Conservation (phyloP, 306 rosid genomes). For the Cucurbita ficifolia region DNA sequence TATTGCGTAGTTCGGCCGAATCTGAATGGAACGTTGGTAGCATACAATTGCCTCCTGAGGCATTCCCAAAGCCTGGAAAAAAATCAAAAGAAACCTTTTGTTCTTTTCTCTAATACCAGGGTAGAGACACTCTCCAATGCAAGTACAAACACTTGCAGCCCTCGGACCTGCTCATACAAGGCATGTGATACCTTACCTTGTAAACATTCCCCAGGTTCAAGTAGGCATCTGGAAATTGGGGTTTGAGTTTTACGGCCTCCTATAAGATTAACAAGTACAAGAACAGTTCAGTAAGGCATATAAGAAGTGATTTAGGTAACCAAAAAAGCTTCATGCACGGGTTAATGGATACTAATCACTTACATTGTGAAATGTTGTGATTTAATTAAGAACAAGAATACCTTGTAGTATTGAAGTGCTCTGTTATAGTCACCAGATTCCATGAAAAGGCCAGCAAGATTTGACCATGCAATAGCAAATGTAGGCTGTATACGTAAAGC, state of each 20-base stretch:
- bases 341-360: background rate
- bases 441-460: slow-evolving; percentile 98
- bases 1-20: slow-evolving; percentile 81
- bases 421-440: slow-evolving; percentile 94
- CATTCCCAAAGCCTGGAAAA: slow-evolving; percentile 83
- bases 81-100: slow-evolving; percentile 29
- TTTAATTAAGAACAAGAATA: slow-evolving; percentile 6
- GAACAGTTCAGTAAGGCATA: slow-evolving; percentile 3
- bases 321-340: background rate
- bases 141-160: slow-evolving; percentile 30
- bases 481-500: slow-evolving; percentile 91
- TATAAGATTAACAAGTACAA: slow-evolving; percentile 4
- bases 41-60: slow-evolving; percentile 92
- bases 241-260: slow-evolving; percentile 98
- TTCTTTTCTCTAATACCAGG: slow-evolving; percentile 30
- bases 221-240: slow-evolving; percentile 97
- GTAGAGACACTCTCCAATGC: slow-evolving; percentile 18
- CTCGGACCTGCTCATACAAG: slow-evolving; percentile 26
- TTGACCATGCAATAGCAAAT: slow-evolving; percentile 98
- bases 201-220: slow-evolving; percentile 96
- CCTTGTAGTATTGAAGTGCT: slow-evolving; percentile 97
- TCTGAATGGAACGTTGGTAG: slow-evolving; percentile 85
- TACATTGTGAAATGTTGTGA: background rate
- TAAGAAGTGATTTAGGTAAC: background rate
- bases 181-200: slow-evolving; percentile 59